Conservation (phyloP, 2,329 filamentous ascomycete species). For the Aspergillus sp. region DNA sequence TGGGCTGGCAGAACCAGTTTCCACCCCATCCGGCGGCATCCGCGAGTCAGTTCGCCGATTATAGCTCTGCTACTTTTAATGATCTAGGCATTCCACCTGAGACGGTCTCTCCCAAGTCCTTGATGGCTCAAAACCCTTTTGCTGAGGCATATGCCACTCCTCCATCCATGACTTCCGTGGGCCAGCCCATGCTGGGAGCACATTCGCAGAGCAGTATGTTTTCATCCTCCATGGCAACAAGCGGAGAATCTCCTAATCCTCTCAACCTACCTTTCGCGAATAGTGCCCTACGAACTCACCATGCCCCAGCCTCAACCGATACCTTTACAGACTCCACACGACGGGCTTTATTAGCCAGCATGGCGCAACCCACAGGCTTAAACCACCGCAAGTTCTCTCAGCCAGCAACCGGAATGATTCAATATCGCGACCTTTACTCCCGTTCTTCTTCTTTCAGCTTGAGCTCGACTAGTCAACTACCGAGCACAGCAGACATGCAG, state of each 20-base stretch:
- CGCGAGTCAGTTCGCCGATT: constrained; percentile 69
- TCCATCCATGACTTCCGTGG: constrained; percentile 72
- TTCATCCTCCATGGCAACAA: constrained; percentile 45
- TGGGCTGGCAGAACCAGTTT: constrained; percentile 68
- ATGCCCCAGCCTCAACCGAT: constrained; percentile 62
- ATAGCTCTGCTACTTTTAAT: constrained; percentile 71
- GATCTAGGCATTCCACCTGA: constrained; percentile 69
- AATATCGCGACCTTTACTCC: constrained; percentile 36
- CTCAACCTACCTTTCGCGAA: constrained; percentile 51
- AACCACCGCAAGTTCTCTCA: constrained; percentile 61
- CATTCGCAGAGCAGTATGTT: constrained; percentile 55
- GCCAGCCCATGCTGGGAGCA: constrained; percentile 68
- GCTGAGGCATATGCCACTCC: constrained; percentile 75
- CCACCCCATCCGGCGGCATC: constrained; percentile 68
- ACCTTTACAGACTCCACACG: constrained; percentile 67
- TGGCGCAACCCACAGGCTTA: constrained; percentile 60
- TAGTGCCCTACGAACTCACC: constrained; percentile 63
- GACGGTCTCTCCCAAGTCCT: constrained; percentile 74
- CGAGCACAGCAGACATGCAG: constrained; percentile 81
- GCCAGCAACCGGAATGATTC: constrained; percentile 53
- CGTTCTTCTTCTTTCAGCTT: constrained; percentile 32
- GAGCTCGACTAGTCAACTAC: constrained; percentile 57
- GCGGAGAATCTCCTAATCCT: constrained; percentile 47
- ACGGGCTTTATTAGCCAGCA: constrained; percentile 61
- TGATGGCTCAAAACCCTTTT: constrained; percentile 67